Percentiles rank a stretch among this genome's conserved stretches.
These are phyloP conservation scores for Acanthamoeba quina DNA, from an alignment of 208 protist species.

Conservation along the genomic window DNA sequence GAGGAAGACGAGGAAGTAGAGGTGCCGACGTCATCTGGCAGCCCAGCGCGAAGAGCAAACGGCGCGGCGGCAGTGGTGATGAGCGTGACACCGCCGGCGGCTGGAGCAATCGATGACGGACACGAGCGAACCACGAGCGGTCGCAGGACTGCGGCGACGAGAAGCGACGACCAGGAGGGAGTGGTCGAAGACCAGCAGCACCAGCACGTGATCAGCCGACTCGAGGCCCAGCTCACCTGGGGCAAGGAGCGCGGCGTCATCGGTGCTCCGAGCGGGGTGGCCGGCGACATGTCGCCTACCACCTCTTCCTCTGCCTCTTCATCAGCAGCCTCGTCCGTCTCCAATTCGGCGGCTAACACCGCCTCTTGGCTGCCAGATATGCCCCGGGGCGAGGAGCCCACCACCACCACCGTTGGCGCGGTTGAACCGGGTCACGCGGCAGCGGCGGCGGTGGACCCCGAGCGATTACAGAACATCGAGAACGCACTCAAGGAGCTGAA, in stretches of 20 bases:
- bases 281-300: neutral
- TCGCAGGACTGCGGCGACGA: neutral
- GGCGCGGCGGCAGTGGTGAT: too few species aligned
- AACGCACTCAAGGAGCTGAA: neutral
- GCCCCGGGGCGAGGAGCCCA: neutral
- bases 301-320: neutral
- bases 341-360: neutral
- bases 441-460: neutral
- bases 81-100: neutral
- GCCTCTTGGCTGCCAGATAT: neutral
- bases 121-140: too few species aligned
- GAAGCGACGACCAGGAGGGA: neutral
- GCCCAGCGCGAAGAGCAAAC: too few species aligned
- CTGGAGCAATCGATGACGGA: neutral
- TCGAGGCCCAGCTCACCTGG: neutral
- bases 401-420: too few species aligned
- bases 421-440: neutral
- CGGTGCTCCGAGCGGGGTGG: constrained; percentile 16
- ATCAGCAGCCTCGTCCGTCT: neutral
- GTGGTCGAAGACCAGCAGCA: neutral
- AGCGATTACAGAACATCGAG: neutral
- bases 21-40: too few species aligned
- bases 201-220: neutral
- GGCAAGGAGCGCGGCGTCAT: constrained; percentile 41
- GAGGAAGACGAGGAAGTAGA: neutral